A percentile compares a stretch with the other conserved stretches of the same genome.
These are phyloP conservation scores for Escovopsis sp. DNA, from an alignment of 2,329 filamentous ascomycete species.

Conservation along the genomic window DNA sequence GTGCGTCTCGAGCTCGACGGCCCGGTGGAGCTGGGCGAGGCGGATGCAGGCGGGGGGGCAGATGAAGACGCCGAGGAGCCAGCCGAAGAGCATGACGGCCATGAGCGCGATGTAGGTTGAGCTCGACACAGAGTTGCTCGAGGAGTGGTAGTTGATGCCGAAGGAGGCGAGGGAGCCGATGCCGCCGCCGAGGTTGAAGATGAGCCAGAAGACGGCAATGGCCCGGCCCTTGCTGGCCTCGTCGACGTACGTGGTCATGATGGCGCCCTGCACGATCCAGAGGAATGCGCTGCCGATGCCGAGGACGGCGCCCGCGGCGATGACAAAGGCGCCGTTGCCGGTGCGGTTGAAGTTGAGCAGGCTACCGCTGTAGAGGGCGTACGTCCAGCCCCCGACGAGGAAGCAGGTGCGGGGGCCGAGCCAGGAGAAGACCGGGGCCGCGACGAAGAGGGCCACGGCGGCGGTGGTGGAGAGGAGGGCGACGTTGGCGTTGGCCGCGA, in stretches of 20 bases:
- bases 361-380: slow-evolving; percentile 29
- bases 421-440: slow-evolving; percentile 27
- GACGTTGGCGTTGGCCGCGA: slow-evolving; percentile 31
- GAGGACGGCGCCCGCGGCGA: slow-evolving; percentile 28
- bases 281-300: slow-evolving; percentile 29
- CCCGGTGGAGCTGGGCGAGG: slow-evolving; percentile 20
- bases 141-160: slow-evolving; percentile 25
- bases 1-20: slow-evolving; percentile 24
- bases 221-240: slow-evolving; percentile 24
- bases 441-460: slow-evolving; percentile 27
- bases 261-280: slow-evolving; percentile 32
- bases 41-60: slow-evolving; percentile 30
- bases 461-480: slow-evolving; percentile 28
- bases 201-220: slow-evolving; percentile 30
- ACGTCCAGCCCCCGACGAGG: slow-evolving; percentile 28
- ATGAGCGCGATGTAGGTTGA: slow-evolving; percentile 36
- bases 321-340: slow-evolving; percentile 27
- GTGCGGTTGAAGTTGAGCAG: slow-evolving; percentile 27
- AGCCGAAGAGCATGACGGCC: slow-evolving; percentile 34
- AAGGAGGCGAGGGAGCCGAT: slow-evolving; percentile 25
- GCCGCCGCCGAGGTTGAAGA: slow-evolving; percentile 32
- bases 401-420: slow-evolving; percentile 28
- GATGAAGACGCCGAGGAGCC: slow-evolving; percentile 30
- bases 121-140: slow-evolving; percentile 28
- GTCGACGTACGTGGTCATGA: slow-evolving; percentile 30